A percentile compares a stretch with the other conserved stretches of the same genome.
These are phyloP conservation scores for Naganishia liquefaciens DNA, from an alignment of 1,284 basidiomycete species.

Conservation along the genomic window DNA sequence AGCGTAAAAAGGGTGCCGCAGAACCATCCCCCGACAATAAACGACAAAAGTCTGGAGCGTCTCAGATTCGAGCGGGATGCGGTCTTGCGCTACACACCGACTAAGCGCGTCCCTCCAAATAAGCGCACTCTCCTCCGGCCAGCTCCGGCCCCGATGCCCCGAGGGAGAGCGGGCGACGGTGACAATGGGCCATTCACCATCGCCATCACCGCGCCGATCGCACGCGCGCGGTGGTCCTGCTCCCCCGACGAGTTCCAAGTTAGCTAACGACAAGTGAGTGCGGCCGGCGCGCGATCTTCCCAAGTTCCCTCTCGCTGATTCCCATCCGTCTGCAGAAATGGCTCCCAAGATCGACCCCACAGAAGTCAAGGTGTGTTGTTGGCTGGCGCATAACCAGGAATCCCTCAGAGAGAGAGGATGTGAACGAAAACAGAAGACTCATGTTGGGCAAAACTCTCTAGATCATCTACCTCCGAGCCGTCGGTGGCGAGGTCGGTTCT, in stretches of 20 bases:
- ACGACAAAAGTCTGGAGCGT: neutral
- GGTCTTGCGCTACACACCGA: neutral
- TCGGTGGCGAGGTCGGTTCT: conserved; percentile 98
- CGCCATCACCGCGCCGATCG: neutral
- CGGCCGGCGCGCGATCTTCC: neutral
- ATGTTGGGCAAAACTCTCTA: conserved; percentile 36
- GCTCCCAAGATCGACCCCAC: conserved; percentile 56
- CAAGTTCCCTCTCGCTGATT: no score
- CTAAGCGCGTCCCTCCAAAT: neutral
- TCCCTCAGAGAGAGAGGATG: conserved; percentile 1
- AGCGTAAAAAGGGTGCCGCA: no score
- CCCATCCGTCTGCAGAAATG: conserved; percentile 38
- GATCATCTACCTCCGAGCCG: conserved; percentile 98
- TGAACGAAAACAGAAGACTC: neutral
- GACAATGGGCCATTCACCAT: neutral
- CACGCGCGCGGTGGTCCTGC: neutral
- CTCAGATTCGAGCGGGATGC: neutral
- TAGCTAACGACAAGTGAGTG: conserved; percentile 6
- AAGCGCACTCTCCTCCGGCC: neutral
- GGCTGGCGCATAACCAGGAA: no score
- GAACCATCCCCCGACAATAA: no score
- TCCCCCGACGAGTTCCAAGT: no score
- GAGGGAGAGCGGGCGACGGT: conserved; percentile 5
- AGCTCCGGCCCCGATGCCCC: neutral
- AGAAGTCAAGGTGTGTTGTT: conserved; percentile 53